Evolutionary conservation across 495 filamentous ascomycete genomes (phyloP).

Genomic region (Lasiosphaeria miniovina): DNA sequence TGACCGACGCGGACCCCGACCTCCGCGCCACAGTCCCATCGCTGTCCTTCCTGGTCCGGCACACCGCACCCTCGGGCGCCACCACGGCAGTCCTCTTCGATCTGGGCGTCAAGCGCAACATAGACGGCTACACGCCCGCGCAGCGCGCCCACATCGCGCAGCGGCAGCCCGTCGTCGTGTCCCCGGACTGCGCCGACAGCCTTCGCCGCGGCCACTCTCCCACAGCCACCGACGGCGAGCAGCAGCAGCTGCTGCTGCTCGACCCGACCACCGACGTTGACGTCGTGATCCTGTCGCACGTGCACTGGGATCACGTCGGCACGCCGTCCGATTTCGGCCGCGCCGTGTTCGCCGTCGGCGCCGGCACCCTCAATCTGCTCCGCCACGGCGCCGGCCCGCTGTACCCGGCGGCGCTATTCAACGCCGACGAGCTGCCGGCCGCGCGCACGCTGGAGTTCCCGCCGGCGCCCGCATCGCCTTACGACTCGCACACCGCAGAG

Average conservation of each 20-base stretch:
- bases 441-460: slow-evolving; percentile 29
- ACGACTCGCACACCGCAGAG: neutral
- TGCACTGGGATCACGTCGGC: slow-evolving; percentile 55
- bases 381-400: slow-evolving; percentile 26
- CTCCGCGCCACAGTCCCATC: slow-evolving; percentile 34
- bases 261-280: slow-evolving; percentile 36
- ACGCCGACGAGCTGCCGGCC: slow-evolving; percentile 28
- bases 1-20: slow-evolving; percentile 31
- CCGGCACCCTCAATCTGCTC: slow-evolving; percentile 43
- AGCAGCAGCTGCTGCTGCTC: slow-evolving; percentile 6
- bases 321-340: slow-evolving; percentile 43
- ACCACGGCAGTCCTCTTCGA: slow-evolving; percentile 46
- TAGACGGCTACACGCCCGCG: slow-evolving; percentile 35
- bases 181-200: slow-evolving; percentile 37
- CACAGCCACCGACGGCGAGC: slow-evolving; percentile 3
- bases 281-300: slow-evolving; percentile 46
- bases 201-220: slow-evolving; percentile 29
- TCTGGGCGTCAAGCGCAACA: slow-evolving; percentile 44
- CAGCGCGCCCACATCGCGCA: slow-evolving; percentile 39
- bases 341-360: slow-evolving; percentile 45
- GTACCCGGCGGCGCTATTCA: slow-evolving; percentile 29
- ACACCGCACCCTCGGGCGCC: slow-evolving; percentile 16
- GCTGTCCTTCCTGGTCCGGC: slow-evolving; percentile 38
- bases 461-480: slow-evolving; percentile 7
- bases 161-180: slow-evolving; percentile 36